Evolutionary conservation across 768 basidiomycete genomes (phyloP), one percentile per base, ranked within the genome.

Genomic region (Lactarius evosmus): DNA sequence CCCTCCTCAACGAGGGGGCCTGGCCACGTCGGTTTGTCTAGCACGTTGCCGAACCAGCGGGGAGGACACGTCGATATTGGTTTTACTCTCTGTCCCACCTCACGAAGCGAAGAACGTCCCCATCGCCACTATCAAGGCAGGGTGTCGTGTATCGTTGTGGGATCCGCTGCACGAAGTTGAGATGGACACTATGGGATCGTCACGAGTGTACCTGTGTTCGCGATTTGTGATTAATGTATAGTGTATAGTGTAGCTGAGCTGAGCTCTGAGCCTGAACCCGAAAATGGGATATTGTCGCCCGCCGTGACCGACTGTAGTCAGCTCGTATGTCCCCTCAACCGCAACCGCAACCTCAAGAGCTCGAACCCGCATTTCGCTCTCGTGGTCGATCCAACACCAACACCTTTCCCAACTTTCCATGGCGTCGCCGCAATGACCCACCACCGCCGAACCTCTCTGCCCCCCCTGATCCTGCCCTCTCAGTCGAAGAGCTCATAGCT

Each of bases 401-500:
- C 27, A 72, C 76, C 7, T 80, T 81, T 52, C 61, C 76, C 9
- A 72, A 74, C 22, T 78, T 79, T 65, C 67, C 67, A 54, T 81
- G 80, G 80, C 78, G 76, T 29, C 67, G 67, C 30, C 67, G 67
- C 51, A 41, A 41, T 53, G 65, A 67, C 0, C 29, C 54, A n/a
- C 50, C 60, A 34, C 49, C 50, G 7, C 16, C 60, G 2, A 25
- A 7, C 33, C 73, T 3, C 70, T 65, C 32, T 61, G 75, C 8
- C 56, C 73, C 16, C 73, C 73, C 16, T 70, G 74, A 33, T 72
- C 78, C 19, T 63, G 70, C 40, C 52, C 59, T 49, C 3, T 56
- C 79, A 14, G 73, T 79, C 46, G 88, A 88, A 40, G 76, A 70
- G 25, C 75, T 82, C 44, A 72, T 82, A n/a, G 76, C 78, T 55